Evolutionary conservation across 495 filamentous ascomycete species (phyloP).

Genomic region (Pseudevernia furfuracea): DNA sequence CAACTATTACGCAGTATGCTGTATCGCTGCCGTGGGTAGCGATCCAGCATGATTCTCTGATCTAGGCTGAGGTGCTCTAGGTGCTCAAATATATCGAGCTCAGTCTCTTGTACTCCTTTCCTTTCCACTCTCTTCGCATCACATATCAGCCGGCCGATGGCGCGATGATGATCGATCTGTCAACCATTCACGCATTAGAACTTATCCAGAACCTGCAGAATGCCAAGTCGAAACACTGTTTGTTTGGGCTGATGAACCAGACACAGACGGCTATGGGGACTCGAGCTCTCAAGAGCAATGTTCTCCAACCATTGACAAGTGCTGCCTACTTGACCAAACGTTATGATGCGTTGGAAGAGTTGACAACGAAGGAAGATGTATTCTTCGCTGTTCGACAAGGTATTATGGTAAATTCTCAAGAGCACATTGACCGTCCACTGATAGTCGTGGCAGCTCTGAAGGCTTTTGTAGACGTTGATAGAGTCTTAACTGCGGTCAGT

Average conservation of each 20-base stretch:
- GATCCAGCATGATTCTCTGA: conserved; percentile 1
- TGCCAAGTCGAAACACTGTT: conserved; percentile 62
- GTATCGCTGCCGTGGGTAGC: conserved; percentile 70
- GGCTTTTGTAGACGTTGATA: conserved; percentile 63
- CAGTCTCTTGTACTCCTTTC: conserved; percentile 55
- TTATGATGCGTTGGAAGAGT: conserved; percentile 77
- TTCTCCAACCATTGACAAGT: conserved; percentile 85
- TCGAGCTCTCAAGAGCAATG: conserved; percentile 67
- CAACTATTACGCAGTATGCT: conserved; percentile 87
- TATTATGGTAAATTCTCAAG: conserved; percentile 18
- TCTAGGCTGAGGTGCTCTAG: conserved; percentile 37
- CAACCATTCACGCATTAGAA: conserved; percentile 77
- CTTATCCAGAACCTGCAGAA: conserved; percentile 81
- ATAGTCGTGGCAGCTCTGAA: conserved; percentile 50
- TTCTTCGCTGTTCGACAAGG: conserved; percentile 68
- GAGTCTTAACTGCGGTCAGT: conserved; percentile 52
- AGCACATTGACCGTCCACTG: conserved; percentile 14
- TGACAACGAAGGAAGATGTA: conserved; percentile 78
- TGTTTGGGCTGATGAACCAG: conserved; percentile 79
- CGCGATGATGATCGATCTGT: conserved; percentile 88
- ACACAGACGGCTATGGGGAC: conserved; percentile 84
- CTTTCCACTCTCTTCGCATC: conserved; percentile 71
- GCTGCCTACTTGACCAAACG: conserved; percentile 52
- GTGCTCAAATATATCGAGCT: conserved; percentile 75
- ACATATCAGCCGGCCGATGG: conserved; percentile 84